A percentile compares a stretch with the other conserved stretches of the same genome.
These are phyloP conservation scores for Colletotrichum sp. DNA, from an alignment of 2,329 filamentous ascomycete genomes.

Conservation along the genomic window DNA sequence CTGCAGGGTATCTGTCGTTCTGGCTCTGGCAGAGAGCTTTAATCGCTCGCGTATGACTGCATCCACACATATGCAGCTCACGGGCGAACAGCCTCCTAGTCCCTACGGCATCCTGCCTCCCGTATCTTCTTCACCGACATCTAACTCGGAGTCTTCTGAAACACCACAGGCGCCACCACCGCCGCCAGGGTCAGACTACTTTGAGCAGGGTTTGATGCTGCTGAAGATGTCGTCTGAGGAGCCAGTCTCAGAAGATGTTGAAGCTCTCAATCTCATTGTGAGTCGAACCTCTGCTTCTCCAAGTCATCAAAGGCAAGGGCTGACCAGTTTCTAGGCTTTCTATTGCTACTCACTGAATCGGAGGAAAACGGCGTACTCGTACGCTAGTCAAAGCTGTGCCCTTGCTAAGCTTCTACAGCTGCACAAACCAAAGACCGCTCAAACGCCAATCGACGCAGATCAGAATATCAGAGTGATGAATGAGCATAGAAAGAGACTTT, in stretches of 20 bases:
- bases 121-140: neutral
- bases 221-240: slow-evolving; percentile 17
- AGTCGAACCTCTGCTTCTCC: rapidly evolving
- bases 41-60: neutral
- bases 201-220: slow-evolving; percentile 19
- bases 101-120: neutral
- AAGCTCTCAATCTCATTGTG: slow-evolving; percentile 8
- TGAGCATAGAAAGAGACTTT: slow-evolving; percentile 16
- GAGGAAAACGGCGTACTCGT: slow-evolving; percentile 16
- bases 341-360: slow-evolving; percentile 21
- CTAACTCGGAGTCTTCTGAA: neutral
- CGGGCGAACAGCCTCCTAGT: neutral
- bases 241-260: slow-evolving; percentile 4
- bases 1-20: slow-evolving; percentile 19
- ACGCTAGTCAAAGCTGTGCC: slow-evolving; percentile 16
- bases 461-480: neutral
- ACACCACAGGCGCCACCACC: neutral
- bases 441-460: neutral
- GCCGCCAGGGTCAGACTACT: slow-evolving; percentile 19
- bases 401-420: slow-evolving; percentile 14
- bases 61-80: neutral
- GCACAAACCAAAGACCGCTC: neutral
- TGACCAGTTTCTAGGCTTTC: neutral
- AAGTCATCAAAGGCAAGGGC: rapidly evolving
- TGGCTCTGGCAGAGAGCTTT: slow-evolving; percentile 23